Evolutionary conservation across 148 eudicot genomes (phyloP).

Genomic region (Cornus controversa): DNA sequence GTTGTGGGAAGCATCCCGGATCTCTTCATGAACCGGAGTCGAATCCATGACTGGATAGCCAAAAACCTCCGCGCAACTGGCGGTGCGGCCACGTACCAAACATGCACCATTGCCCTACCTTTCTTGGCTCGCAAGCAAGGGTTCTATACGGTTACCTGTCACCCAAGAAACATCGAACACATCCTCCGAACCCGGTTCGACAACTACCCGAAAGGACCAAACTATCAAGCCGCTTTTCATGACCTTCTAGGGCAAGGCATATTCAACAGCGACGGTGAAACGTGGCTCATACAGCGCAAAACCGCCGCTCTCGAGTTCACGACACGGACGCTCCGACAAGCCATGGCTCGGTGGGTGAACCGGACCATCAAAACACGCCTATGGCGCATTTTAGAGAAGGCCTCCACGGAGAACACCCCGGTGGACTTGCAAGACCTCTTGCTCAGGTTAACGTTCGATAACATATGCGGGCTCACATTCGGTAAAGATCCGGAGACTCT

Average conservation of each 20-base stretch:
- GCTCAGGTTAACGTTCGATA: conserved; percentile 74
- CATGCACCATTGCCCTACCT: conserved; percentile 75
- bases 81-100: conserved; percentile 73
- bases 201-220: conserved; percentile 89
- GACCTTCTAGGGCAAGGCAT: conserved; percentile 88
- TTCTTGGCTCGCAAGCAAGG: conserved; percentile 67
- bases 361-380: conserved; percentile 68
- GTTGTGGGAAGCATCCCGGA: conserved; percentile 67
- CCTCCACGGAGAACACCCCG: conserved; percentile 30
- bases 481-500: conserved; percentile 87
- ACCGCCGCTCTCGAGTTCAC: conserved; percentile 94
- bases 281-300: conserved; percentile 83
- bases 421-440: conserved; percentile 75
- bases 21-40: conserved; percentile 53
- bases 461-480: conserved; percentile 84
- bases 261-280: conserved; percentile 80
- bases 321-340: conserved; percentile 76
- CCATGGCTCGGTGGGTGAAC: conserved; percentile 94
- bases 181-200: conserved; percentile 83
- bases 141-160: conserved; percentile 80
- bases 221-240: conserved; percentile 83
- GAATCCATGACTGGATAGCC: conserved; percentile 81
- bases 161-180: conserved; percentile 85
- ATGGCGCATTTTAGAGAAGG: conserved; percentile 66
- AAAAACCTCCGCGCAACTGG: conserved; percentile 58